Percentiles rank a stretch among this genome's conserved stretches.
Conservation (phyloP, 306 rosid species). For the Cicer arietinum region DNA sequence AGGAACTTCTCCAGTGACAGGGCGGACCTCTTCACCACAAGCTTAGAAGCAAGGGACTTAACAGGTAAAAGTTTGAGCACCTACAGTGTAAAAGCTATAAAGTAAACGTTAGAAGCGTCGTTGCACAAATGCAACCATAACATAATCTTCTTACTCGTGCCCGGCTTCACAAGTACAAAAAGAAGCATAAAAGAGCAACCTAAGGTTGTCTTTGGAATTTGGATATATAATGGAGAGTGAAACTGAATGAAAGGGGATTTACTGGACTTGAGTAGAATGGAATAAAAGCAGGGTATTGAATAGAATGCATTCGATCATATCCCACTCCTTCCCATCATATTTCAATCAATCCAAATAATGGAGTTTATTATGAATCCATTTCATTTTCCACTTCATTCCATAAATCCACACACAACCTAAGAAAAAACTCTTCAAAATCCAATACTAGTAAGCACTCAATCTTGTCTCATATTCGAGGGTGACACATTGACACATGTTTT, state of each 20-base stretch:
- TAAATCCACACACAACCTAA: not conserved
- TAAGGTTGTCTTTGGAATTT: not conserved
- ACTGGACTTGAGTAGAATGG: not conserved
- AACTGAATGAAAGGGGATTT: not conserved
- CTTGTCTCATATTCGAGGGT: not conserved
- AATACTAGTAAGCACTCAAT: not conserved
- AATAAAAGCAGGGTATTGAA: not conserved
- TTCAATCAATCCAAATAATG: not conserved
- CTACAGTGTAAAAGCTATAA: conserved; percentile 60
- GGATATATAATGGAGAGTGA: not conserved
- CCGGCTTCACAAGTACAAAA: conserved; percentile 1
- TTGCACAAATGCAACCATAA: conserved; percentile 4
- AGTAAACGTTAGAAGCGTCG: conserved; percentile 47
- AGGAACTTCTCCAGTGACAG: conserved; percentile 81
- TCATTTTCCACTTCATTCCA: not conserved
- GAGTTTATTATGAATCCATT: not conserved
- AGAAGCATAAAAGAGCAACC: not conserved
- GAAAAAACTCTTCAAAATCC: not conserved
- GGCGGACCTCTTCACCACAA: conserved; percentile 66
- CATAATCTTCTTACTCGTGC: conserved; percentile 24
- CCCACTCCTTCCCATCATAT: not conserved
- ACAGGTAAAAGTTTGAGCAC: conserved; percentile 66
- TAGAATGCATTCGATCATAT: conserved; percentile 5
- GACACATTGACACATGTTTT: not conserved
- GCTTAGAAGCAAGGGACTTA: conserved; percentile 68